Base-by-base conservation (phyloP, 2,329 filamentous ascomycete genomes). In the Aspergillus uvarum region DNA sequence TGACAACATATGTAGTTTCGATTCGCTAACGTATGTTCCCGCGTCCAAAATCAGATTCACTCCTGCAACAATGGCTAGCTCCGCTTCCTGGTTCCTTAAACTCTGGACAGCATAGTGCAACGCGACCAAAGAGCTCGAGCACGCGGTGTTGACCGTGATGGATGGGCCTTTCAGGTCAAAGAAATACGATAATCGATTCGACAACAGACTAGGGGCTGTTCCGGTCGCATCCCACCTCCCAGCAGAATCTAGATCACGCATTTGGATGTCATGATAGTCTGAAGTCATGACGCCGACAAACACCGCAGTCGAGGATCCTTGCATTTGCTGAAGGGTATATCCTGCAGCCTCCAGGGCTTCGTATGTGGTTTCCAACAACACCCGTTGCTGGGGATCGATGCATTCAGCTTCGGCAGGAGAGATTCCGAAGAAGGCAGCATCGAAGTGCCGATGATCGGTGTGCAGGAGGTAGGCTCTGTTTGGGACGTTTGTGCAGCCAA, bases 111-210 rank as follows among this genome's bases (percentile, higher is more conserved):
- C 72, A 5, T 65, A 59, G 51, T 74, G 70, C 0, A 74, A 32
- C 1, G 72, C 69, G 8, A 72, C 64, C 1, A 80, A 56, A 54
- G 68, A 72, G 0, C 75, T 75, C 0, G 76, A 78, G 53, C 78
- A 80, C 2, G 77, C 78, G 0, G 78, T 80, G 24, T 80, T 77
- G 21, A 80, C 69, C 0, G 75, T 77, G 62, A 78, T 69, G 4
- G 64, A 70, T 0, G 77, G 74, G 0, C 78, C 62, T 1, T 31
- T 32, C n/a, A 54, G 52, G 22, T 62, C 58, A 24, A 58, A 63
- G 6, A 54, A 73, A 66, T 76, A 72, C 0, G 68, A 72, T 8
- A 74, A 53, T 2, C 73, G 67, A 42, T 75, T 76, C 0, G 74
- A 67, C 16, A 76, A 51, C 6, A 78, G 74, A 19, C 68, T 69